phyloP scores from a whole-genome alignment of 2,329 filamentous ascomycete species.

The Colletotrichum navitas region DNA sequence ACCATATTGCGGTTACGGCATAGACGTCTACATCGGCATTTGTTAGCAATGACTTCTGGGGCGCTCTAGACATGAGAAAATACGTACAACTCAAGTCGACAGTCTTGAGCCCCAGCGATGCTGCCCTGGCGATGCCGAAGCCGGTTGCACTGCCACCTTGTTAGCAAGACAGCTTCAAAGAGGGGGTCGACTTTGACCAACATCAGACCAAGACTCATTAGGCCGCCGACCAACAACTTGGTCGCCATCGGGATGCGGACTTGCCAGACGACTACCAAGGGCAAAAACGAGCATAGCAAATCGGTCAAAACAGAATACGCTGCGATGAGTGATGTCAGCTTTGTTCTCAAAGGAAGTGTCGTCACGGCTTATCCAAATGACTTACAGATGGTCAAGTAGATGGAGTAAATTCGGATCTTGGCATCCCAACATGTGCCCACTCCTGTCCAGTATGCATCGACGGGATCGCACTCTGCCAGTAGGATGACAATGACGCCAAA shows the following conservation, averaged over 20 bases:
- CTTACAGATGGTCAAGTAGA: constrained; percentile 51
- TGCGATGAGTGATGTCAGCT: constrained; percentile 2
- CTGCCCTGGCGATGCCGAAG: constrained; percentile 46
- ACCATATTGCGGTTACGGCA: constrained; percentile 54
- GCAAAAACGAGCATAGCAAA: constrained; percentile 47
- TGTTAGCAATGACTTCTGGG: not conserved
- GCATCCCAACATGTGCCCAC: constrained; percentile 49
- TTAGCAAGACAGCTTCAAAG: not conserved
- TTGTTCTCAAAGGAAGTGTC: not conserved
- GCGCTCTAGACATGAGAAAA: fast-evolving
- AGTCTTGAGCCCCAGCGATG: constrained; percentile 45
- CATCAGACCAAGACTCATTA: constrained; percentile 51
- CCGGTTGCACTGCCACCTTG: constrained; percentile 44
- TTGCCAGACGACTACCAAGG: constrained; percentile 51
- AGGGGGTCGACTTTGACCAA: constrained; percentile 22
- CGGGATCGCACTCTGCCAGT: constrained; percentile 50
- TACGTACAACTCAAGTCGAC: constrained; percentile 47
- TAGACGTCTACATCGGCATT: constrained; percentile 46
- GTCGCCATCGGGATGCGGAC: constrained; percentile 48
- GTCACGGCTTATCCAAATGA: not conserved
- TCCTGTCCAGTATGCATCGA: constrained; percentile 50
- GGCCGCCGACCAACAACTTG: constrained; percentile 49
- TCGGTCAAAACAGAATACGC: constrained; percentile 48
- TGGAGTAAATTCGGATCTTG: constrained; percentile 50
- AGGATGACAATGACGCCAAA: constrained; percentile 50